Conservation (phyloP, 2,329 filamentous ascomycete species). For the Alternaria sp. region DNA sequence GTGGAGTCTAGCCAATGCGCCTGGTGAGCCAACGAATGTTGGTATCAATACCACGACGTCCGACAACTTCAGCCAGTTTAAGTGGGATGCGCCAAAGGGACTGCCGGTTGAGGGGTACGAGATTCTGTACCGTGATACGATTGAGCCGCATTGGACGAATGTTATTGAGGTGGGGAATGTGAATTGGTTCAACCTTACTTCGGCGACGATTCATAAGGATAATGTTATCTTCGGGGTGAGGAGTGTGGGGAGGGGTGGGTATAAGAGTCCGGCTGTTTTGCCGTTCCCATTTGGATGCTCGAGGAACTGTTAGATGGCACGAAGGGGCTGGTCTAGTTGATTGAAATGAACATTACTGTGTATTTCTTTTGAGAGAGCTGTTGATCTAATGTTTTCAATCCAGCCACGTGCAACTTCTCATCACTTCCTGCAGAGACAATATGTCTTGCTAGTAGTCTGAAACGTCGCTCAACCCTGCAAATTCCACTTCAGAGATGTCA, state of each 20-base stretch:
- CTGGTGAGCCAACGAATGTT: conserved; percentile 56
- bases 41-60: conserved; percentile 52
- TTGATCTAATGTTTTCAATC: no score
- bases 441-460: no score
- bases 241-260: conserved; percentile 55
- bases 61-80: conserved; percentile 57
- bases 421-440: no score
- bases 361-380: not conserved
- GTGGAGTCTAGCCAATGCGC: conserved; percentile 60
- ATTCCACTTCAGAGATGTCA: no score
- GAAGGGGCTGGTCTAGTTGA: not conserved
- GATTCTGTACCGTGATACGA: conserved; percentile 60
- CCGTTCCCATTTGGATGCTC: conserved; percentile 43
- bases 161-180: conserved; percentile 55
- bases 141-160: conserved; percentile 57
- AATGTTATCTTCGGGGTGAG: conserved; percentile 62
- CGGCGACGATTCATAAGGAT: conserved; percentile 59
- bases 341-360: not conserved
- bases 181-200: conserved; percentile 45
- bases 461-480: no score
- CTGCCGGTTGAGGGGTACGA: conserved; percentile 56
- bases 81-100: conserved; percentile 53
- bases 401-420: no score
- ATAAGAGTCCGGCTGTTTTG: conserved; percentile 55
- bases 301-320: conserved; percentile 18